These are phyloP conservation scores for Rhinocladiella mackenziei DNA, from an alignment of 2,329 filamentous ascomycete species.

Conservation along the genomic window DNA sequence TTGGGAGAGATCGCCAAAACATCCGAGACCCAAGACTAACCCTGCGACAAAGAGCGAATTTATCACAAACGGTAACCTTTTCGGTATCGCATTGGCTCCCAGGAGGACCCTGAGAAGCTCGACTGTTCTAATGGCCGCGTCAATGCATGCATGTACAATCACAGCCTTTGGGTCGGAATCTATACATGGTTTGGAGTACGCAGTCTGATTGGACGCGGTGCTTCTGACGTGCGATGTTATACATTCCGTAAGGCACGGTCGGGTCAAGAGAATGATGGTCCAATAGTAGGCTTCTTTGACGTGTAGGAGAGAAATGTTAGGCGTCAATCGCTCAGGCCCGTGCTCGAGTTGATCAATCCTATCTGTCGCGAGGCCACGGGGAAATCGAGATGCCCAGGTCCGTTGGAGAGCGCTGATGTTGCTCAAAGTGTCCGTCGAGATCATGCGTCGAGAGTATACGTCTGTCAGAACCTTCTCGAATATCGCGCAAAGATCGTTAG, in stretches of 20 bases:
- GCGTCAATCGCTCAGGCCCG: constrained; percentile 7
- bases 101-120: constrained; percentile 40
- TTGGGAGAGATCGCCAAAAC: constrained; percentile 46
- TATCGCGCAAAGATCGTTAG: constrained; percentile 37
- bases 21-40: constrained; percentile 44
- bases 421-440: constrained; percentile 37
- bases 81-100: constrained; percentile 36
- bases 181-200: not conserved
- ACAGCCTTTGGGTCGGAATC: constrained; percentile 1
- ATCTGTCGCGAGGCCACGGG: constrained; percentile 20
- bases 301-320: constrained; percentile 34
- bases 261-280: constrained; percentile 39
- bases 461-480: constrained; percentile 39
- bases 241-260: constrained; percentile 37
- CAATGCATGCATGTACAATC: constrained; percentile 38
- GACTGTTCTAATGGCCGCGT: constrained; percentile 38
- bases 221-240: constrained; percentile 8
- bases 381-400: constrained; percentile 33
- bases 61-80: constrained; percentile 44
- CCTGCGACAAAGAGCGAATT: constrained; percentile 47
- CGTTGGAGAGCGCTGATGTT: constrained; percentile 39
- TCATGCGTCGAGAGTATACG: constrained; percentile 39
- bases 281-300: constrained; percentile 40
- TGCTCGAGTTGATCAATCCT: constrained; percentile 10
- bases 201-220: not conserved